A percentile compares a stretch with the other conserved stretches of the same genome.
Conservation (phyloP, 345 rosid species). For the Eucalyptus regnans region DNA sequence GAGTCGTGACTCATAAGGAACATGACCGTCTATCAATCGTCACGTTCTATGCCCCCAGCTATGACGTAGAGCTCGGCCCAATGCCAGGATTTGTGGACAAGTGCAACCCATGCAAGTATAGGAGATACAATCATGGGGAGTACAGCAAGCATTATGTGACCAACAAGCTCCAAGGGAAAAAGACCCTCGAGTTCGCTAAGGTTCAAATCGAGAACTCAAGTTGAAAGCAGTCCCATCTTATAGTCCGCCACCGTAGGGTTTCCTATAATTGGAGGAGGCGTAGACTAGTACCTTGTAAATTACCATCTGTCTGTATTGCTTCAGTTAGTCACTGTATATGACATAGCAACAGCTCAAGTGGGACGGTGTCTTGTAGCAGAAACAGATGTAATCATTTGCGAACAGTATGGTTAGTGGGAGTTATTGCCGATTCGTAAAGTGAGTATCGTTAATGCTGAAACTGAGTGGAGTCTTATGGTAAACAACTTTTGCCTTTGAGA, state of each 20-base stretch:
- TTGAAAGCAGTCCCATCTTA: background rate
- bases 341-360: background rate
- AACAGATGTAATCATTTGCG: background rate
- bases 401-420: background rate
- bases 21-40: constrained; percentile 82
- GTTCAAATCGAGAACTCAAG: constrained; percentile 1
- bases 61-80: constrained; percentile 75
- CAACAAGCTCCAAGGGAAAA: constrained; percentile 84
- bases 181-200: constrained; percentile 78
- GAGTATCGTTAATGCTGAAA: background rate
- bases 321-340: background rate
- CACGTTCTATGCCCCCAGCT: constrained; percentile 93
- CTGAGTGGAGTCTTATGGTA: background rate
- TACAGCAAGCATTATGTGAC: constrained; percentile 79
- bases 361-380: background rate
- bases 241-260: background rate
- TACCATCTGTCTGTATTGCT: background rate
- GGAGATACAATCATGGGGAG: constrained; percentile 84
- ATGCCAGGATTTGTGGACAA: constrained; percentile 61
- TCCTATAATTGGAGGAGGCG: background rate
- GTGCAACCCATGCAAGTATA: constrained; percentile 72
- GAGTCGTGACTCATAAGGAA: constrained; percentile 72
- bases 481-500: background rate
- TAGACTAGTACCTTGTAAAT: background rate
- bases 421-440: background rate